phyloP scores from a whole-genome alignment of 2,329 filamentous ascomycete genomes.

The Colletotrichum scovillei region DNA sequence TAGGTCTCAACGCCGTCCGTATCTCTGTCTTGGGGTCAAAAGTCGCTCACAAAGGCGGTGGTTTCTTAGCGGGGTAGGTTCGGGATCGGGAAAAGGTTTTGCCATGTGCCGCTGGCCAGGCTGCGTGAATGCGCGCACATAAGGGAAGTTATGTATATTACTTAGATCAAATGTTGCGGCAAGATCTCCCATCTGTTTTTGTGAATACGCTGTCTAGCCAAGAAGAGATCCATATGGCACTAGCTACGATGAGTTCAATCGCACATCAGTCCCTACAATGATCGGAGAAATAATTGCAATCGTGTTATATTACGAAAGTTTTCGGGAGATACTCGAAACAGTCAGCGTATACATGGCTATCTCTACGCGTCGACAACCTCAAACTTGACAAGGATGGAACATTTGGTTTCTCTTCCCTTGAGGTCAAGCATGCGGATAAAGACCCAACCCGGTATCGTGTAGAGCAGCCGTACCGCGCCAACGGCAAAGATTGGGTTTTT shows the following conservation, averaged over 20 bases:
- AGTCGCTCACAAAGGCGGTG: slow-evolving; percentile 27
- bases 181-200: too few species aligned
- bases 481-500: slow-evolving; percentile 72
- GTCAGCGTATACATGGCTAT: background rate
- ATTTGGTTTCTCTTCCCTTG: slow-evolving; percentile 72
- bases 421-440: slow-evolving; percentile 75
- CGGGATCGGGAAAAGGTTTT: slow-evolving; percentile 39
- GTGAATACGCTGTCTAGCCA: too few species aligned
- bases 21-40: background rate
- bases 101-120: slow-evolving; percentile 32
- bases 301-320: background rate
- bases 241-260: background rate
- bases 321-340: background rate
- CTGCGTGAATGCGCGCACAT: background rate
- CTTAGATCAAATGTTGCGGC: too few species aligned
- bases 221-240: background rate
- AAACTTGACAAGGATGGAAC: slow-evolving; percentile 71
- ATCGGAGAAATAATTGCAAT: background rate
- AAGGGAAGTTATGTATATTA: too few species aligned
- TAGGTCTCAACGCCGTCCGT: background rate
- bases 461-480: slow-evolving; percentile 68
- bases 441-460: slow-evolving; percentile 67
- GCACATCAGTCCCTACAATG: background rate
- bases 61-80: slow-evolving; percentile 43
- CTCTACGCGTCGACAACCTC: slow-evolving; percentile 57